Conservation (phyloP, 1,284 basidiomycete genomes). For the Lignosus rhinocerotis region DNA sequence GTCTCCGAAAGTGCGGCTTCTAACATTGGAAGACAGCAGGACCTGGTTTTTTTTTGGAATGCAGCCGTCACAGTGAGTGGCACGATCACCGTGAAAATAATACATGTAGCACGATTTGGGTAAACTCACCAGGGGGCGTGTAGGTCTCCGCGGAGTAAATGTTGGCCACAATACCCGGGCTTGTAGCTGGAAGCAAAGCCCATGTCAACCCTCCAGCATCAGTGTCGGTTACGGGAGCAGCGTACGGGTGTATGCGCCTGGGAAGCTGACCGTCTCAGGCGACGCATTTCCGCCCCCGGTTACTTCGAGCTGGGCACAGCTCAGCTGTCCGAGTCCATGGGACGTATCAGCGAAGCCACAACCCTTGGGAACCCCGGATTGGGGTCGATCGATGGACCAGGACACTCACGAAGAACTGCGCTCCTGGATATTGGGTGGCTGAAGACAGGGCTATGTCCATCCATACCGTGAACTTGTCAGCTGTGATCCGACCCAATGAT, state of each 20-base stretch:
- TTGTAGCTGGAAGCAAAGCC: slow-evolving; percentile 25
- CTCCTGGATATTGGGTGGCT: slow-evolving; percentile 47
- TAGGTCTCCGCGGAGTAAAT: slow-evolving; percentile 23
- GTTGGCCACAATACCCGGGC: slow-evolving; percentile 35
- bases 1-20: neutral
- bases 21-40: slow-evolving; percentile 26
- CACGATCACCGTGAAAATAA: neutral
- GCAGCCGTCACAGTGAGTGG: neutral
- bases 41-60: slow-evolving; percentile 1
- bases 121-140: slow-evolving; percentile 26
- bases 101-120: neutral
- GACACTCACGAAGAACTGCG: slow-evolving; percentile 43
- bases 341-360: neutral
- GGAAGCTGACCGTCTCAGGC: slow-evolving; percentile 52
- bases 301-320: slow-evolving; percentile 50
- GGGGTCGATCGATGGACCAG: too few species aligned
- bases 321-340: slow-evolving; percentile 38
- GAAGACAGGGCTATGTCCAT: slow-evolving; percentile 39
- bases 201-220: too few species aligned
- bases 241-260: slow-evolving; percentile 45
- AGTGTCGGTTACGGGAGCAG: too few species aligned
- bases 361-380: neutral
- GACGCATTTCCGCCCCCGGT: slow-evolving; percentile 47
- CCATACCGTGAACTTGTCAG: neutral
- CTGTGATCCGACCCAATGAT: too few species aligned